Percentiles rank a stretch among this genome's conserved stretches.
Conservation (phyloP, 164 flowering plant species). For the Vitis labrusca region DNA sequence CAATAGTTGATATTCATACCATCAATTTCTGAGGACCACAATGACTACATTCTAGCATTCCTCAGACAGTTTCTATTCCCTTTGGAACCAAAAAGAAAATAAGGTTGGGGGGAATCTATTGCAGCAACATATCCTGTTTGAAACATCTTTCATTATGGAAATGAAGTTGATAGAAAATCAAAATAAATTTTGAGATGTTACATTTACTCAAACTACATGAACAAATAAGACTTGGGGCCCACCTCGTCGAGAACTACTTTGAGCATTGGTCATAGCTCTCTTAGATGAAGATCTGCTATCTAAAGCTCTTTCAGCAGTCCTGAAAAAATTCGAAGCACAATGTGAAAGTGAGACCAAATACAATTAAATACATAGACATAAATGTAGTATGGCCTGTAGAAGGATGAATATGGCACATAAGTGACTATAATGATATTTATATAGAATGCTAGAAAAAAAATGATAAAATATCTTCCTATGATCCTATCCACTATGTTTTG, state of each 20-base stretch:
- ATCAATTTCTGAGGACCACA: not conserved
- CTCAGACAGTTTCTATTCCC: not conserved
- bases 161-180: not conserved
- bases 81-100: not conserved
- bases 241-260: slow-evolving; percentile 44
- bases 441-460: too few relatives aligned
- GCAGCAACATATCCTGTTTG: not conserved
- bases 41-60: not conserved
- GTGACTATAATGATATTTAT: too few relatives aligned
- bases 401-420: too few relatives aligned
- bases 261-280: slow-evolving; percentile 37
- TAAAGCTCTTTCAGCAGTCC: slow-evolving; percentile 63
- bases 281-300: slow-evolving; percentile 67
- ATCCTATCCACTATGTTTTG: not conserved
- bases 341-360: not conserved
- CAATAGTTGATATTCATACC: too few relatives aligned
- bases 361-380: not conserved
- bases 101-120: not conserved
- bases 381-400: too few relatives aligned
- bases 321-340: slow-evolving; percentile 13
- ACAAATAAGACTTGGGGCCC: slow-evolving; percentile 1
- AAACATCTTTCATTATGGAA: not conserved
- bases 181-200: not conserved
- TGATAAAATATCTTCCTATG: not conserved
- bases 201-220: not conserved